phyloP scores from a whole-genome alignment of 2,329 filamentous ascomycete species.

The Geosmithia morbida region DNA sequence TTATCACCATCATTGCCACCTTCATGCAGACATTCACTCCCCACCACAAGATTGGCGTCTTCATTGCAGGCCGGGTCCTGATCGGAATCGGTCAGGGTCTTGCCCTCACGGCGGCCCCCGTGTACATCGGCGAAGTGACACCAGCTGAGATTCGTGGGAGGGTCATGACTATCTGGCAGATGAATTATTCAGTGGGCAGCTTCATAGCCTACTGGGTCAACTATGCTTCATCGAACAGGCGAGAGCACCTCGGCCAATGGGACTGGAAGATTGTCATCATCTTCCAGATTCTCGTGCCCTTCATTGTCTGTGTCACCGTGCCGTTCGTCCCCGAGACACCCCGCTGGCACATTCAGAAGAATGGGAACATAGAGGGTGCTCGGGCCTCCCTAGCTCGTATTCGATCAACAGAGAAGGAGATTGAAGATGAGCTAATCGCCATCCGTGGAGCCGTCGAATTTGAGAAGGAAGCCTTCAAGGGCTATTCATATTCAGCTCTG shows the following conservation, averaged over 20 bases:
- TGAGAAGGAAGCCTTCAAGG: conserved; percentile 53
- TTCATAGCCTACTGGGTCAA: conserved; percentile 42
- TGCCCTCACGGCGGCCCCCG: conserved; percentile 51
- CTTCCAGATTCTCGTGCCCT: conserved; percentile 56
- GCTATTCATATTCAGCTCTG: conserved; percentile 44
- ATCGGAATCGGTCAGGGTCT: conserved; percentile 59
- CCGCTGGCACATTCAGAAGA: conserved; percentile 51
- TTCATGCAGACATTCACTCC: conserved; percentile 55
- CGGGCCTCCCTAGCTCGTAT: conserved; percentile 41
- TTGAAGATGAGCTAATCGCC: conserved; percentile 49
- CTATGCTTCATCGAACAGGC: conserved; percentile 44
- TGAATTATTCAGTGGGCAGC: conserved; percentile 48
- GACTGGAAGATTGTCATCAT: conserved; percentile 62
- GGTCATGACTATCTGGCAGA: conserved; percentile 55
- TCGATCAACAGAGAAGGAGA: conserved; percentile 48
- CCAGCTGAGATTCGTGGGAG: conserved; percentile 49
- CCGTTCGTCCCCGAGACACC: conserved; percentile 56
- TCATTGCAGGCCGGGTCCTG: conserved; percentile 53
- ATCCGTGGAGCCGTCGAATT: conserved; percentile 58
- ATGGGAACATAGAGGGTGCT: conserved; percentile 45
- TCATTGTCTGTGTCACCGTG: conserved; percentile 44
- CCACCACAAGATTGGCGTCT: conserved; percentile 43
- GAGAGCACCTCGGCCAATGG: conserved; percentile 47
- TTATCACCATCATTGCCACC: conserved; percentile 52
- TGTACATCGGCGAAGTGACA: conserved; percentile 57